phyloP scores from a whole-genome alignment of 495 filamentous ascomycete species.

The Friedmanniomyces simplex region DNA sequence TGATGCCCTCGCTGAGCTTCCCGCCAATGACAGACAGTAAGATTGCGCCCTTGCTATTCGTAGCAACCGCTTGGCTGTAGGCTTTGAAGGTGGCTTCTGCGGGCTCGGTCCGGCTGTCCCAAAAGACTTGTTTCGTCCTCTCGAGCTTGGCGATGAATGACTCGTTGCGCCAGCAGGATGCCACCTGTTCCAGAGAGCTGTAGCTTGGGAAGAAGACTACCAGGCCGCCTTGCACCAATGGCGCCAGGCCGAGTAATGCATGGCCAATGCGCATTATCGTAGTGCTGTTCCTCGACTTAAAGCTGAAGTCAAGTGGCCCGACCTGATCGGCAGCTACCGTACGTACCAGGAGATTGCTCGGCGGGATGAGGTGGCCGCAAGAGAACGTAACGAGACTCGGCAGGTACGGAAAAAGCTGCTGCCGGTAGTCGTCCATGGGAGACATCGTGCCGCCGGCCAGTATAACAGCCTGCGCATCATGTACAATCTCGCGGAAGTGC shows the following conservation, averaged over 20 bases:
- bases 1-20: constrained; percentile 93
- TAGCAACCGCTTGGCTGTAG: constrained; percentile 59
- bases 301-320: constrained; percentile 16
- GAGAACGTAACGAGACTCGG: constrained; percentile 68
- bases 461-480: constrained; percentile 78
- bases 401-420: constrained; percentile 74
- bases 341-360: constrained; percentile 67
- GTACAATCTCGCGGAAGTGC: constrained; percentile 80
- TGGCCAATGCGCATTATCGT: constrained; percentile 4
- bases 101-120: constrained; percentile 21
- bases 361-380: constrained; percentile 88
- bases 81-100: constrained; percentile 57
- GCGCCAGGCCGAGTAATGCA: constrained; percentile 4
- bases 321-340: constrained; percentile 33
- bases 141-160: constrained; percentile 22
- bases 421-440: constrained; percentile 81
- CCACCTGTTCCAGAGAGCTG: constrained; percentile 68
- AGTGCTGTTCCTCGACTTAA: constrained; percentile 3
- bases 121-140: constrained; percentile 29
- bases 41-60: constrained; percentile 55
- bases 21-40: constrained; percentile 93
- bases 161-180: constrained; percentile 55
- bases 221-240: constrained; percentile 70
- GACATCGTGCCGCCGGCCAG: constrained; percentile 96
- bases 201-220: constrained; percentile 98